Evolutionary conservation across 2,329 filamentous ascomycete species (phyloP), one percentile per base, ranked within the genome.

Genomic region (Daldinia eschscholtzii): DNA sequence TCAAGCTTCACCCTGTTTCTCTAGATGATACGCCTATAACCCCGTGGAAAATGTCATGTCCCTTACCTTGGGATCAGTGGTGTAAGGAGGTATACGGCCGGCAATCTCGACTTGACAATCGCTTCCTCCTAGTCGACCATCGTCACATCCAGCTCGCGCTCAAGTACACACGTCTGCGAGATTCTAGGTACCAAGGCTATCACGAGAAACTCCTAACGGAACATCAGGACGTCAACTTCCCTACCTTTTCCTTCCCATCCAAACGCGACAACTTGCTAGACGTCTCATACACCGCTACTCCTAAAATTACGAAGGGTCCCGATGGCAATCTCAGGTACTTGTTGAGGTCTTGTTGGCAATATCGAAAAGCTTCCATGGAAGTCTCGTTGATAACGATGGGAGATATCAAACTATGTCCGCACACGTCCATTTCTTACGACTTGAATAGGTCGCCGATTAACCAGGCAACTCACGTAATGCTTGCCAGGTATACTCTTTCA

Each of bases 121-220:
- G 50, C 7, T 59, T 30, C 9, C 0, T 58, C 53, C 37, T 9
- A 1, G 12, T 61, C 23, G 56, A 67, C 2, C 50, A 70, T 46
- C 59, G 30, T 18, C 67, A 70, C n/a, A 15, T 67, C 28, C 64
- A 67, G 53, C 64, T 70, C 15, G 57, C 67, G n/a, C 53, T 70
- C 20, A 70, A 67, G 46, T 64, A 64, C 37, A 53, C 57, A 35
- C 67, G 67, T 13, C 28, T 70, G 26, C n/a, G 23, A 33, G 6
- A 7, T 5, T 30, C 2, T 10, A 20, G 39, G 4, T 58, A 61
- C 52, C 26, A 30, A 9, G 3, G 12, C 5, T 64, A 70, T 50
- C 57, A 58, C 39, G 10, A 41, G n/a, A 23, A 9, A 1, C 50
- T 69, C 5, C 18, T 67, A 23, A 53, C 42, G 23, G 44, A 57